A percentile compares a stretch with the other conserved stretches of the same genome.
Evolutionary conservation across 2,329 filamentous ascomycete genomes (phyloP).

Genomic region (Sporothrix variecibatus): DNA sequence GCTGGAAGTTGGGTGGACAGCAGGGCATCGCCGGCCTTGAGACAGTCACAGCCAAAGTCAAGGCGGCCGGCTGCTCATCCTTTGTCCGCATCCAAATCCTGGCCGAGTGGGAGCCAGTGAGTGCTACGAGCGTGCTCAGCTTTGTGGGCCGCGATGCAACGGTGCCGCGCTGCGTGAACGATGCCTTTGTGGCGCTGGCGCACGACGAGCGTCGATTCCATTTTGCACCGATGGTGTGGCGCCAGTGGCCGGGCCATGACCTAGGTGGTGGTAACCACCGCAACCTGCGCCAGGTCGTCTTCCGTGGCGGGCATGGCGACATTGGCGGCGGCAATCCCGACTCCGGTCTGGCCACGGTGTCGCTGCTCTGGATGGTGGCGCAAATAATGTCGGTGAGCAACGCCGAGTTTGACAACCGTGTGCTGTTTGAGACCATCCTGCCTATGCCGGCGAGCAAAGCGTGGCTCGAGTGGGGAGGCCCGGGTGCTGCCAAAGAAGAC

Average conservation of each 20-base stretch:
- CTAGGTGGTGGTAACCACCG: neutral
- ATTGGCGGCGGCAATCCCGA: neutral
- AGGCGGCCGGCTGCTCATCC: neutral
- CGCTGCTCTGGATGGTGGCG: neutral
- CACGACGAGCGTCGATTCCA: neutral
- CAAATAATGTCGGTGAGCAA: neutral
- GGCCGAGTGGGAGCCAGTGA: neutral
- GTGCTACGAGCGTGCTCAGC: neutral
- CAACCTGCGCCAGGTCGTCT: neutral
- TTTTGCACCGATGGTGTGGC: neutral
- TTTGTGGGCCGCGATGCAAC: neutral
- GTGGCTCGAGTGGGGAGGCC: neutral
- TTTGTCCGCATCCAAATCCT: neutral
- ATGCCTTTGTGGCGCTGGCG: neutral
- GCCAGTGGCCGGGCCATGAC: neutral
- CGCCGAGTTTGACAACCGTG: neutral
- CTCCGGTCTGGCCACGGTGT: neutral
- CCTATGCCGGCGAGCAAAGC: neutral
- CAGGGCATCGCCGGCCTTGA: neutral
- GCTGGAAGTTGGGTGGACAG: neutral
- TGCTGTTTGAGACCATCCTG: neutral
- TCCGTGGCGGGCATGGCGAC: neutral
- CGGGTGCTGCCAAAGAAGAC: neutral
- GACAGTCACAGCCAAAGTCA: neutral
- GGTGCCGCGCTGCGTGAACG: neutral